Evolutionary conservation across 83 land plant species (phyloP), one percentile per base, ranked within the genome.

Genomic region (Picea abies): DNA sequence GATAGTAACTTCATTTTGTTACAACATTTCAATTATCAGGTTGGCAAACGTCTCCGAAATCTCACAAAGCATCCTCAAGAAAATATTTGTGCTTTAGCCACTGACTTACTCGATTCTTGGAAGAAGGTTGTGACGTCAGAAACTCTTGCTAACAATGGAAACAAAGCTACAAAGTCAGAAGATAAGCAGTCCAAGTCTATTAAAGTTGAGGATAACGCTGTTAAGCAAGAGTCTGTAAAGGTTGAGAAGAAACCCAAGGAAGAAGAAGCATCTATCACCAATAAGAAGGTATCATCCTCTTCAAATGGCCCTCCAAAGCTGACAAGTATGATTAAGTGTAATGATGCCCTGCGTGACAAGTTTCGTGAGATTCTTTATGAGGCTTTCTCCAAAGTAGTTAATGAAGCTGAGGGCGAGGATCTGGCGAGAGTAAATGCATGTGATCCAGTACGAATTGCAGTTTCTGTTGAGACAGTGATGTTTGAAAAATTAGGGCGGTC

Each of bases 401-500:
- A 35, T 10, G 99, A 96, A 82, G 92, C 89, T 37, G 71, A 84
- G 29, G 92, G 84, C 11, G 86, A 88, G 1, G 67, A 81, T 6
- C 76, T 80, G 12, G 89, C 85, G 23, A 84, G 85, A 75, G 95
- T 88, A 11, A 86, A 86, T 78, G 82, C 82, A 26, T 84, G 87
- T 83, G 96, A 96, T 83, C 92, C 92, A 1, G 81, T 89, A 3
- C 86, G 91, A 11, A 96, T 93, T 37, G 99, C 99, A 60, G 96
- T 96, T 5, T 16, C 91, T 3, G 95, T 95, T 2, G 99, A 96
- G 82, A 89, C 88, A 37, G 88, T 76, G 5, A 85, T 96, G 93
- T 96, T 93, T 85, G 88, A 89, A 37, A 92, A 86, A 63, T 78
- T 92, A 58, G 99, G 97, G 5, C 84, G 79, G 11, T 88, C 92